Evolutionary conservation across 805 yeast genomes (phyloP).

Genomic region (Lipomyces kockii): DNA sequence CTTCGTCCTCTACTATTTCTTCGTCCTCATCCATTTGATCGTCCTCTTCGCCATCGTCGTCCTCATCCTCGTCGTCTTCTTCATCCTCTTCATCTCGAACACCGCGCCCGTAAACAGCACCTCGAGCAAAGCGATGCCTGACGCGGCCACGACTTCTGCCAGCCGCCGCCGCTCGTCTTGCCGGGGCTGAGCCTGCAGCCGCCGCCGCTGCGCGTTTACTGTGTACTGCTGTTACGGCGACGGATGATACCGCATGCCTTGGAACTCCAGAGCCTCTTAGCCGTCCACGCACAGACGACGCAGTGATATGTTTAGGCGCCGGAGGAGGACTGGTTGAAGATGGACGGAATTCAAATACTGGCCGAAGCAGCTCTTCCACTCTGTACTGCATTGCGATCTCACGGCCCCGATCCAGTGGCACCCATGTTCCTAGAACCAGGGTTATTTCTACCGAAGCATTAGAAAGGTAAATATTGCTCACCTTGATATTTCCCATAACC

Average conservation of each 20-base stretch:
- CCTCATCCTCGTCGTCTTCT: constrained; percentile 25
- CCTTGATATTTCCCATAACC: constrained; percentile 98
- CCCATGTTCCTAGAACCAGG: constrained; percentile 82
- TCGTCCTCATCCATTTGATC: constrained; percentile 5
- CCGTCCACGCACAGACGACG: constrained; percentile 36
- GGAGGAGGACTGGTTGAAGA: constrained; percentile 67
- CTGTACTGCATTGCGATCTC: constrained; percentile 68
- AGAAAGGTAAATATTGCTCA: constrained; percentile 35
- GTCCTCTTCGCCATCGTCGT: constrained; percentile 28
- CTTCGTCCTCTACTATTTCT: constrained; percentile 15
- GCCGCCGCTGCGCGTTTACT: constrained; percentile 13
- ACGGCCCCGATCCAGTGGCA: constrained; percentile 76
- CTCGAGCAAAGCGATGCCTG: constrained; percentile 4
- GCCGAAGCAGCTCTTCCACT: constrained; percentile 63
- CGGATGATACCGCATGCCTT: constrained; percentile 18
- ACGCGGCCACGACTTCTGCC: constrained; percentile 29
- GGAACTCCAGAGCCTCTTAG: constrained; percentile 20
- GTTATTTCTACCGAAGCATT: not conserved
- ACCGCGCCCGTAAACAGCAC: constrained; percentile 8
- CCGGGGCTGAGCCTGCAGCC: constrained; percentile 12
- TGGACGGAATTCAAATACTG: constrained; percentile 66
- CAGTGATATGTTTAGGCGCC: constrained; percentile 55
- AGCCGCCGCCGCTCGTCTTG: constrained; percentile 18
- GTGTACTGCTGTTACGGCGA: not conserved
- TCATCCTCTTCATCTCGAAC: constrained; percentile 15